phyloP scores from a whole-genome alignment of 2,329 filamentous ascomycete species.

The Diplodia corticola region DNA sequence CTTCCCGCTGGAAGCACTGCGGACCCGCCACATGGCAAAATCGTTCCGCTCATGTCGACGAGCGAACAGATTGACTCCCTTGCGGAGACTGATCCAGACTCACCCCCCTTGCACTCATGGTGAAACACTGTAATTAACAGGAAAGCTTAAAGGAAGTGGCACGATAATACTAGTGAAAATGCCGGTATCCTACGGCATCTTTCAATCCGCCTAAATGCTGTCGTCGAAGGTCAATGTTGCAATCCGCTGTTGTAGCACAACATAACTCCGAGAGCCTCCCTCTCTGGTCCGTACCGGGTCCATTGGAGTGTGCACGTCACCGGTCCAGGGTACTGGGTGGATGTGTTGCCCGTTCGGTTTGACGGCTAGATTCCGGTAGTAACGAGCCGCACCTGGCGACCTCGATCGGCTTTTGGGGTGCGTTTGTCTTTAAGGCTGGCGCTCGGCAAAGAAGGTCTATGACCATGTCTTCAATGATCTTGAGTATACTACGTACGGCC shows the following conservation, averaged over 20 bases:
- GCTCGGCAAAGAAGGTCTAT: background rate
- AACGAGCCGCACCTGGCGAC: background rate
- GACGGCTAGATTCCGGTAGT: background rate
- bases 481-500: too few species aligned
- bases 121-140: conserved; percentile 42
- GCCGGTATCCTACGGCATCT: conserved; percentile 50
- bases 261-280: conserved; percentile 45
- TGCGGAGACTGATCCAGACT: conserved; percentile 31
- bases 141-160: conserved; percentile 39
- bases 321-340: conserved; percentile 14
- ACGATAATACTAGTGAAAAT: conserved; percentile 47
- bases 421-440: background rate
- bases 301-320: conserved; percentile 1
- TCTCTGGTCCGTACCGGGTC: conserved; percentile 28
- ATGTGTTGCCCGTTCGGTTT: background rate
- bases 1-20: conserved; percentile 37
- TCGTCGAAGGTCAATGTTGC: conserved; percentile 45
- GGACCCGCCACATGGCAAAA: conserved; percentile 52
- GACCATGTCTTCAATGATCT: too few species aligned
- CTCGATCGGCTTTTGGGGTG: background rate
- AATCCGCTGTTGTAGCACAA: conserved; percentile 48
- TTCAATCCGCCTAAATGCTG: conserved; percentile 36
- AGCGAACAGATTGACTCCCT: conserved; percentile 38
- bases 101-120: conserved; percentile 40
- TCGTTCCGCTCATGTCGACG: conserved; percentile 46